A percentile compares a stretch with the other conserved stretches of the same genome.
Evolutionary conservation across 139 green algal species (phyloP).

Genomic region (Picochlorum sp.): DNA sequence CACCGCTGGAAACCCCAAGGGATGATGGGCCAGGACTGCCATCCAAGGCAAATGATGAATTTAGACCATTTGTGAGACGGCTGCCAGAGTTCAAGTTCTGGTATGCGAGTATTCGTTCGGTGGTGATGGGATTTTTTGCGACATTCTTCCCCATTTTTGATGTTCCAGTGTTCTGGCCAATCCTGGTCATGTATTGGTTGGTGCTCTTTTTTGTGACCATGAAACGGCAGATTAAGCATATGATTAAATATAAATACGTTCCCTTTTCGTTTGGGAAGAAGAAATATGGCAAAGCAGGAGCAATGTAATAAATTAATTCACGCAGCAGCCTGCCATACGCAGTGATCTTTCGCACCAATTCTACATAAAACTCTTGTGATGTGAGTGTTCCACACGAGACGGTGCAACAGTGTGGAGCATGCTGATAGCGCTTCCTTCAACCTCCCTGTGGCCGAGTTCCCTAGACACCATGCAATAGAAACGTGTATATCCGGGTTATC

Average conservation of each 20-base stretch:
- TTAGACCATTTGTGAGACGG: constrained; percentile 90
- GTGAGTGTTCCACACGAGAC: too few species aligned
- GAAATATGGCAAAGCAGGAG: constrained; percentile 12
- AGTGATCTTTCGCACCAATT: too few species aligned
- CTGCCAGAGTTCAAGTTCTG: constrained; percentile 99
- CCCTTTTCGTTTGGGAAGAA: constrained; percentile 80
- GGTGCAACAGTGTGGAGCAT: background rate
- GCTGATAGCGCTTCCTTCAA: background rate
- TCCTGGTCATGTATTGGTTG: constrained; percentile 94
- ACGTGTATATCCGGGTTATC: constrained; percentile 10
- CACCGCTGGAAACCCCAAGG: constrained; percentile 76
- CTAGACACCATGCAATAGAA: constrained; percentile 26
- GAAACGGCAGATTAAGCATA: constrained; percentile 97
- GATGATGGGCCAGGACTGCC: constrained; percentile 84
- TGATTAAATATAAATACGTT: constrained; percentile 95
- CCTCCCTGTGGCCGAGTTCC: background rate
- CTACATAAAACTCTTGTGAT: too few species aligned
- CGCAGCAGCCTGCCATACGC: too few species aligned
- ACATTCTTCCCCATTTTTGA: constrained; percentile 95
- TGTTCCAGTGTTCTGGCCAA: constrained; percentile 99
- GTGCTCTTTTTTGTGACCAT: constrained; percentile 95
- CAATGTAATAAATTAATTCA: too few species aligned
- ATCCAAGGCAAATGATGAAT: constrained; percentile 86
- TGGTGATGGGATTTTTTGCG: constrained; percentile 74
- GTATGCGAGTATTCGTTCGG: constrained; percentile 69